These are phyloP conservation scores for Leishmania aethiopica DNA, from an alignment of 208 protist species.

Conservation along the genomic window DNA sequence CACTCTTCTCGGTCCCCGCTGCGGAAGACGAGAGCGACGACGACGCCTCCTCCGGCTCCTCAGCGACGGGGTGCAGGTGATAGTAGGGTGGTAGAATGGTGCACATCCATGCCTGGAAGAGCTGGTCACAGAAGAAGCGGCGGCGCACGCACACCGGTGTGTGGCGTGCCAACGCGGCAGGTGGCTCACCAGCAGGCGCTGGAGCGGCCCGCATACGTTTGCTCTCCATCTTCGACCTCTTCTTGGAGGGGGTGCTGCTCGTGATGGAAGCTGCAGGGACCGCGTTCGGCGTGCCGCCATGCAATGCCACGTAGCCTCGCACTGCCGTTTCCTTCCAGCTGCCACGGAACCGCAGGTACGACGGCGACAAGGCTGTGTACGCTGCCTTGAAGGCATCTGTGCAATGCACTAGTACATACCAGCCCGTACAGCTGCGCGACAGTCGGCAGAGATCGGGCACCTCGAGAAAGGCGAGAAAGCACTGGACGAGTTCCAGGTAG, in stretches of 20 bases:
- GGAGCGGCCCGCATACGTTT: constrained; percentile 3
- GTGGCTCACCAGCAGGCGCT: not conserved
- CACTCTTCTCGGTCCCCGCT: not conserved
- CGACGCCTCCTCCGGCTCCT: constrained; percentile 1
- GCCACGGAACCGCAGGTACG: constrained; percentile 55
- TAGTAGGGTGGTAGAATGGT: constrained; percentile 82
- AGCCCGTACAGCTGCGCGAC: constrained; percentile 75
- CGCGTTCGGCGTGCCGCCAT: not conserved
- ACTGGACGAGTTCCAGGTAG: constrained; percentile 71
- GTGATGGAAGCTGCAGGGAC: not conserved
- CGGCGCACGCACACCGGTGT: constrained; percentile 59
- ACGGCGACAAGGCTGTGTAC: constrained; percentile 60
- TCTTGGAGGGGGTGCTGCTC: not conserved
- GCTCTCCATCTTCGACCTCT: constrained; percentile 6
- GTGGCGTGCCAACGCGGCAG: constrained; percentile 24
- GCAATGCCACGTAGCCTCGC: constrained; percentile 41
- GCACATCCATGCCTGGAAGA: constrained; percentile 92
- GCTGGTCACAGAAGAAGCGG: constrained; percentile 75
- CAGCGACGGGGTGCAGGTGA: constrained; percentile 43
- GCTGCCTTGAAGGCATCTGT: constrained; percentile 82
- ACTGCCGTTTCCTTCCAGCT: constrained; percentile 85
- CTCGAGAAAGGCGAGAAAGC: constrained; percentile 67
- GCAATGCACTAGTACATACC: constrained; percentile 83
- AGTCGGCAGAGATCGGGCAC: constrained; percentile 72
- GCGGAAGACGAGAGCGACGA: not conserved